Evolutionary conservation across 305 asterid species (phyloP).

Genomic region (Solanum hybrid): DNA sequence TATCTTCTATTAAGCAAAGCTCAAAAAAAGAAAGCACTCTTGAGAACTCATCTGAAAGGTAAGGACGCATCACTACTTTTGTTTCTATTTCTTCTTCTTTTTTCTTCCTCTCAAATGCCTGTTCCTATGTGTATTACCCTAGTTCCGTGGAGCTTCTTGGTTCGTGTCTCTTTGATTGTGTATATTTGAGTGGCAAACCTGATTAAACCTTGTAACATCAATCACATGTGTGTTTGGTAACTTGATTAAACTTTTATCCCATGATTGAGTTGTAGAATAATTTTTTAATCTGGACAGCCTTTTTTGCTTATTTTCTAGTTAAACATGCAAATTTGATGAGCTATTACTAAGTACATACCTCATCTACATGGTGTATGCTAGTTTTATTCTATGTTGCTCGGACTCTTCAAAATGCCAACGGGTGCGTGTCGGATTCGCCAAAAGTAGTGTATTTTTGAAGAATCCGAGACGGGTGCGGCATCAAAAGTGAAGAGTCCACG

Average conservation of each 20-base stretch:
- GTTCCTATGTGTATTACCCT: background rate
- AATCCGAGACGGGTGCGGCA: no score
- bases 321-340: background rate
- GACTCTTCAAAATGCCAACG: no score
- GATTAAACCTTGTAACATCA: background rate
- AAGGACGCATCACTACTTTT: background rate
- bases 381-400: background rate
- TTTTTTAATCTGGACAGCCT: background rate
- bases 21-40: slow-evolving; percentile 15
- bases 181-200: background rate
- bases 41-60: slow-evolving; percentile 43
- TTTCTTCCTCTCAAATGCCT: background rate
- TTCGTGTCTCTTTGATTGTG: background rate
- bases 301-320: background rate
- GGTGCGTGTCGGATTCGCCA: no score
- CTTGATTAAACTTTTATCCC: background rate
- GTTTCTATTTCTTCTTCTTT: background rate
- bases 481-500: no score
- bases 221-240: background rate
- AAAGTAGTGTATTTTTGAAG: no score
- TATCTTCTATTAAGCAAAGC: slow-evolving; percentile 24
- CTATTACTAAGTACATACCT: background rate
- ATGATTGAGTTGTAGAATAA: background rate
- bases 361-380: background rate
- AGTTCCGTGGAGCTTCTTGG: background rate